Evolutionary conservation across 2,329 filamentous ascomycete genomes (phyloP).

Genomic region (Arachnomyces sp.): DNA sequence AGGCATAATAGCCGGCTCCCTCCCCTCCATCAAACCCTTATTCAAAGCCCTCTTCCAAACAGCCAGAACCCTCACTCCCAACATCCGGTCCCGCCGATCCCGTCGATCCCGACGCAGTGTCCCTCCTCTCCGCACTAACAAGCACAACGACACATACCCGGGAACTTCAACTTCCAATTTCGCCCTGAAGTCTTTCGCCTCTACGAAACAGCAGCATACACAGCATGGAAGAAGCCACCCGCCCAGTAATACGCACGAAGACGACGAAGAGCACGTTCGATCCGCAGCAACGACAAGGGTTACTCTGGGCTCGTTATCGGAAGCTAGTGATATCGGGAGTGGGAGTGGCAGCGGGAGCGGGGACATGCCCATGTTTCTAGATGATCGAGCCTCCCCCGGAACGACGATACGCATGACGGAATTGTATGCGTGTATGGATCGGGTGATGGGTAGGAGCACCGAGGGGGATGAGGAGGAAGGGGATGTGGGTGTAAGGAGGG

Average conservation of each 20-base stretch:
- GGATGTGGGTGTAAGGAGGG: background rate
- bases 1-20: slow-evolving; percentile 34
- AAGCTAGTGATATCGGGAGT: too few species aligned
- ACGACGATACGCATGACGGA: slow-evolving; percentile 15
- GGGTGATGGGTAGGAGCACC: too few species aligned
- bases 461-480: background rate
- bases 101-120: slow-evolving; percentile 5
- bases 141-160: too few species aligned
- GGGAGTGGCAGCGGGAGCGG: background rate
- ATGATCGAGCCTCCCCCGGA: background rate
- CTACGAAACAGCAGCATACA: background rate
- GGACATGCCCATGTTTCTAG: background rate
- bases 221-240: too few species aligned
- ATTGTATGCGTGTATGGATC: slow-evolving; percentile 12
- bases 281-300: too few species aligned
- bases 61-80: slow-evolving; percentile 8
- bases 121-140: too few species aligned
- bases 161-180: background rate
- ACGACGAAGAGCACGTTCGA: too few species aligned
- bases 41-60: slow-evolving; percentile 17
- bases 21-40: slow-evolving; percentile 33
- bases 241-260: too few species aligned
- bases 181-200: background rate
- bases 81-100: slow-evolving; percentile 6
- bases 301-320: too few species aligned